Evolutionary conservation across 73 alveolate species (phyloP).

Genomic region (Symbiodinium pilosum): DNA sequence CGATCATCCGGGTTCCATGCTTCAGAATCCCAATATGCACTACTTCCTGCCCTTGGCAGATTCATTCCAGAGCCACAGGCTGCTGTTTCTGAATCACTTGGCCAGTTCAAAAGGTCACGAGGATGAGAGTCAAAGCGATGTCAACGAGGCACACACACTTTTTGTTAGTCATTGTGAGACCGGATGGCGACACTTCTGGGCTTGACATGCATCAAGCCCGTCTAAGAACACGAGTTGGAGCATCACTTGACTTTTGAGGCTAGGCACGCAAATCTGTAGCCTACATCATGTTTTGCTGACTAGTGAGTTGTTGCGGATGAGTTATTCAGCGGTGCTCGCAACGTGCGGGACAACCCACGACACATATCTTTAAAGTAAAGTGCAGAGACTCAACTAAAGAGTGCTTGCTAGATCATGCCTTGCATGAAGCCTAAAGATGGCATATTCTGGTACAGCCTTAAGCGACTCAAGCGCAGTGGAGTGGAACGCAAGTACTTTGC

Average conservation of each 20-base stretch:
- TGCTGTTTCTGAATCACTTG: too few relatives aligned
- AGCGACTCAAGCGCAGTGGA: too few relatives aligned
- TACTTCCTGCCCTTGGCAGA: slow-evolving; percentile 65
- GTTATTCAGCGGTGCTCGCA: background rate
- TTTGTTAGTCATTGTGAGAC: background rate
- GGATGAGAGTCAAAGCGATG: background rate
- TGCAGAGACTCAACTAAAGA: background rate
- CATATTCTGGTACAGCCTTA: too few relatives aligned
- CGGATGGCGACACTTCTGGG: background rate
- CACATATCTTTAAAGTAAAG: too few relatives aligned
- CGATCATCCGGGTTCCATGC: slow-evolving; percentile 93
- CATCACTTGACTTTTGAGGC: background rate
- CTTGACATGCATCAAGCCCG: background rate
- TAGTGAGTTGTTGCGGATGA: background rate
- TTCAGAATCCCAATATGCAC: slow-evolving; percentile 90
- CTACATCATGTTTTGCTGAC: too few relatives aligned
- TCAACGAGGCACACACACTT: background rate
- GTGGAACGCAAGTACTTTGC: too few relatives aligned
- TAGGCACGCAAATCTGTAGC: too few relatives aligned
- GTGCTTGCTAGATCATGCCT: background rate
- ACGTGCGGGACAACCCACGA: too few relatives aligned
- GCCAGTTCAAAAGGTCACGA: too few relatives aligned
- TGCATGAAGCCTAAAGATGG: too few relatives aligned
- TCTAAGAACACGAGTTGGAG: background rate
- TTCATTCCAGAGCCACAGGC: slow-evolving; percentile 44